phyloP scores from a whole-genome alignment of 305 asterid genomes.

The Caryopteris hybrid region DNA sequence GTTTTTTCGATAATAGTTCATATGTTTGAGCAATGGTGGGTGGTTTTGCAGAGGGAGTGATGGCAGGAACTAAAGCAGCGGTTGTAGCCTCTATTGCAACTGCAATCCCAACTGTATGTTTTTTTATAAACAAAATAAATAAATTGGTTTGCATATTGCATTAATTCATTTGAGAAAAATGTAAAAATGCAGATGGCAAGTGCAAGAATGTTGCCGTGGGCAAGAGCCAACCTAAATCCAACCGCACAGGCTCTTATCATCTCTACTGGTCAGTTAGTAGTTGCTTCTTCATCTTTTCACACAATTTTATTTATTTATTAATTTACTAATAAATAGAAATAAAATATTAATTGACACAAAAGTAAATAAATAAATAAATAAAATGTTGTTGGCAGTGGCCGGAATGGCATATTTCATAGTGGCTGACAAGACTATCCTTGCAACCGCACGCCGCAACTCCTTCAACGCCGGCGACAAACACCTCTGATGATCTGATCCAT shows the following conservation, averaged over 20 bases:
- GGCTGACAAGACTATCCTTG: constrained; percentile 81
- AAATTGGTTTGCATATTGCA: too few relatives aligned
- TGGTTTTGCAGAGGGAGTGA: constrained; percentile 61
- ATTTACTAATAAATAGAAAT: too few relatives aligned
- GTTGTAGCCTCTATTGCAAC: constrained; percentile 63
- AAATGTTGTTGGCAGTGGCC: too few relatives aligned
- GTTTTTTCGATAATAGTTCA: neutral
- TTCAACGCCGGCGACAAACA: constrained; percentile 23
- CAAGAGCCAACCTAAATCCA: constrained; percentile 67
- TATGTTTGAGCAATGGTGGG: too few relatives aligned
- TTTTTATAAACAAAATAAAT: too few relatives aligned
- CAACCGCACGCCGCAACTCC: constrained; percentile 67
- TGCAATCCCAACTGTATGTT: constrained; percentile 83
- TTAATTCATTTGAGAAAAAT: neutral
- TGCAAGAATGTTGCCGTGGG: constrained; percentile 86
- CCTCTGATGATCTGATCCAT: neutral
- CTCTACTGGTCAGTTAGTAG: constrained; percentile 54
- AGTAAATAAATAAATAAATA: too few relatives aligned
- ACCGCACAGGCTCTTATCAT: constrained; percentile 85
- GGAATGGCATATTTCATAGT: constrained; percentile 90
- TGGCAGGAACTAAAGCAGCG: constrained; percentile 89
- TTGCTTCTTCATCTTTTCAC: neutral
- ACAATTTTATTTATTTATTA: too few relatives aligned
- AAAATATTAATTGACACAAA: too few relatives aligned
- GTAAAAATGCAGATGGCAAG: constrained; percentile 56